phyloP scores from a whole-genome alignment of 106 monocot species.

The Triglochin maritima region DNA sequence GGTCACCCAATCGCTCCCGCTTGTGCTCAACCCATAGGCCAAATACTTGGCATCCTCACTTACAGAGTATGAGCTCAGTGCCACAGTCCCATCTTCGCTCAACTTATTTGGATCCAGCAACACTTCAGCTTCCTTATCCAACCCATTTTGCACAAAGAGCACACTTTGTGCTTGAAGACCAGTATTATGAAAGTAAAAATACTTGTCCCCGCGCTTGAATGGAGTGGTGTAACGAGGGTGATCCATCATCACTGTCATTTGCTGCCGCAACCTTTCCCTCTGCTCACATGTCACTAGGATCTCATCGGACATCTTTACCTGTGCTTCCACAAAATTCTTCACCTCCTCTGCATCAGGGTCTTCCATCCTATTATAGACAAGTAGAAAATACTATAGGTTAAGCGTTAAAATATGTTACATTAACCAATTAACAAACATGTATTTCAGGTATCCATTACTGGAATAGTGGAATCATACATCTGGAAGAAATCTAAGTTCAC shows the following conservation, averaged over 20 bases:
- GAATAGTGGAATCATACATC: no score
- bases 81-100: slow-evolving; percentile 73
- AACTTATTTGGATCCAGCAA: slow-evolving; percentile 78
- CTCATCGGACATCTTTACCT: slow-evolving; percentile 49
- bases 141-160: slow-evolving; percentile 58
- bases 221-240: slow-evolving; percentile 60
- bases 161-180: slow-evolving; percentile 93
- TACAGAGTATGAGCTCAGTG: slow-evolving; percentile 35
- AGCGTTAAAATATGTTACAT: no score
- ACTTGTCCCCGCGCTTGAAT: slow-evolving; percentile 54
- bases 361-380: slow-evolving; percentile 96
- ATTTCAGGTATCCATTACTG: no score
- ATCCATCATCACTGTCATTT: slow-evolving; percentile 55
- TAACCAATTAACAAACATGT: no score
- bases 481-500: no score
- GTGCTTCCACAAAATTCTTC: slow-evolving; percentile 69
- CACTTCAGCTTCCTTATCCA: slow-evolving; percentile 55
- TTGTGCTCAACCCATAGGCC: slow-evolving; percentile 71
- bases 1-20: slow-evolving; percentile 93
- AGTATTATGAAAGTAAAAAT: slow-evolving; percentile 77
- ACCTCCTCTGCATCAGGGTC: slow-evolving; percentile 83
- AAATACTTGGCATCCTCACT: slow-evolving; percentile 64
- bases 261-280: slow-evolving; percentile 31
- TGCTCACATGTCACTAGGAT: slow-evolving; percentile 40
- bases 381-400: no score